Evolutionary conservation across 805 yeast genomes (phyloP), one percentile per base, ranked within the genome.

Genomic region (Saccharomyces eubayanus): DNA sequence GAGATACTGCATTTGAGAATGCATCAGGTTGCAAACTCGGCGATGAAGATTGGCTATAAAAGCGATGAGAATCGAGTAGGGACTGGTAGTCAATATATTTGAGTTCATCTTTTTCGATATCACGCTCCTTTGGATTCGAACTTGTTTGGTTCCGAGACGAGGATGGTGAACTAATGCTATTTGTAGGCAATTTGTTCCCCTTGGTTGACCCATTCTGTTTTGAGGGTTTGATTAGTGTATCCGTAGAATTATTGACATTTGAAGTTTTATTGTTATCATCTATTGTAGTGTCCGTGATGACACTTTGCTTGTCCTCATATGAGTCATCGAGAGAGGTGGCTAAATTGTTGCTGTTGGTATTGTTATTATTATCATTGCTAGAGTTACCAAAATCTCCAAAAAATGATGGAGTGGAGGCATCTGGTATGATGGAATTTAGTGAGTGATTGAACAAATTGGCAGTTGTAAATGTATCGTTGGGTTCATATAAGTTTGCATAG

Each of bases 21-120:
- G 47, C 6, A 30, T 45, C 20, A 16, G 50, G 31, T 16, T 40
- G 48, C 11, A 47, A 29, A 10, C 16, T 47, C 10, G 52, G 20
- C 28, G 41, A 30, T 16, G 28, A 40, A 27, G 62, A 48, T 2
- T 63, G 58, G 4, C 55, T 56, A 49, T 62, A 60, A 51, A 65
- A 66, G 52, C 70, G 64, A 48, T 63, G 65, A 4, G 68, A 60
- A 46, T 61, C 59, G 29, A 64, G 47, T 47, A 66, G 58, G 11
- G 63, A 59, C 46, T 66, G 62, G 51, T 66, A 65, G 53, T 64
- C 64, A 53, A 56, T 53, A 51, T 60, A 57, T 41, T 56, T 58
- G 24, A 55, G 46, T 11, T 24, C 29, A 53, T 20, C 50, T 31
- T 52, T 27, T n/a, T 21, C 27, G 27, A 41, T 49, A 1, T 40